phyloP scores from a whole-genome alignment of 176 grass and related monocot genomes.

The Phoenix dactylifera region DNA sequence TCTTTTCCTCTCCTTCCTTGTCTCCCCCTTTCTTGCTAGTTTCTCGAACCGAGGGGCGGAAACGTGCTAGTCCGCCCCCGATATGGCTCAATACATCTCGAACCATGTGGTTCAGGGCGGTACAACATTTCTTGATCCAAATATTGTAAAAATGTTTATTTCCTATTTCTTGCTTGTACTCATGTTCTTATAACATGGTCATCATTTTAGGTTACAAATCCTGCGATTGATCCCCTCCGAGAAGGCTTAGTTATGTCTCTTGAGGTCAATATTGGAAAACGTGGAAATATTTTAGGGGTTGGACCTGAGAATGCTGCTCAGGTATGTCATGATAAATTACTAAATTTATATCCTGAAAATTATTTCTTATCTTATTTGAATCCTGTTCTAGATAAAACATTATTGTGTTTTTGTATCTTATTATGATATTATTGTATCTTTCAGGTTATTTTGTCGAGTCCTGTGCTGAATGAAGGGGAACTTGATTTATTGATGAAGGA shows the following conservation, averaged over 20 bases:
- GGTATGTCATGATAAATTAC: constrained; percentile 31
- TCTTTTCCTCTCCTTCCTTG: no score
- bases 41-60: no score
- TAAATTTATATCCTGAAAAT: no score
- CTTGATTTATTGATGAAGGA: constrained; percentile 81
- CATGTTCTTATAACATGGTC: neutral
- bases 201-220: constrained; percentile 79
- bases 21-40: no score
- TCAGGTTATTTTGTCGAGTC: constrained; percentile 92
- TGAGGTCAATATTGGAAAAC: constrained; percentile 95
- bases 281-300: constrained; percentile 83
- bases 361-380: no score
- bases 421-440: constrained; percentile 15
- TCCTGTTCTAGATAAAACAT: neutral
- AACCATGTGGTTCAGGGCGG: no score
- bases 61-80: no score
- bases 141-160: neutral
- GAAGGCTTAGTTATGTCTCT: constrained; percentile 99
- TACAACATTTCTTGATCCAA: no score
- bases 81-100: no score
- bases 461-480: constrained; percentile 95
- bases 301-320: constrained; percentile 93
- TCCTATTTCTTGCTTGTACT: neutral
- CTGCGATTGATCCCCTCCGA: constrained; percentile 95
- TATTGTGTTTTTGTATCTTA: neutral